Evolutionary conservation across 2,329 filamentous ascomycete species (phyloP).

Genomic region (Anisogramma anomala): DNA sequence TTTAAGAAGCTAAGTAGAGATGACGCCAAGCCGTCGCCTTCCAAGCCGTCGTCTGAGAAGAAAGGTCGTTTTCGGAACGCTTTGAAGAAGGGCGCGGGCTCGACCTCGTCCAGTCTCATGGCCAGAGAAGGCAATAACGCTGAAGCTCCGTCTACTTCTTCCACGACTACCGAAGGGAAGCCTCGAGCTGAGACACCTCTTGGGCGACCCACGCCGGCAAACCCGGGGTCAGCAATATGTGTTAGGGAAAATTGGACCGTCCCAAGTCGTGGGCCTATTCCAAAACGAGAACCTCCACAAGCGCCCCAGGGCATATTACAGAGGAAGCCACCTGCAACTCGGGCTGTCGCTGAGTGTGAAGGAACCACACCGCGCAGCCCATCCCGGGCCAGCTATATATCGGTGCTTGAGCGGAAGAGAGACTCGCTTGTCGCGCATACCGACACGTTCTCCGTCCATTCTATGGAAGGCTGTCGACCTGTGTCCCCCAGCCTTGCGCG

Average conservation of each 20-base stretch:
- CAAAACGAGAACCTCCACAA: constrained; percentile 25
- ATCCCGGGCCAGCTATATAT: constrained; percentile 38
- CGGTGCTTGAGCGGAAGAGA: constrained; percentile 38
- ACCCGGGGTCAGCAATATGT: constrained; percentile 15
- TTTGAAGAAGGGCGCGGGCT: constrained; percentile 37
- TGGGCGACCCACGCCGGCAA: constrained; percentile 8
- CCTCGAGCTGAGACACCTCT: background rate
- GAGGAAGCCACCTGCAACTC: constrained; percentile 27
- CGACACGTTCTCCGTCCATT: constrained; percentile 42
- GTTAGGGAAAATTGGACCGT: constrained; percentile 19
- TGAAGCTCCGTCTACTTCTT: constrained; percentile 5
- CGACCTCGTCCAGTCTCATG: constrained; percentile 37
- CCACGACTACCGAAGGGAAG: constrained; percentile 15
- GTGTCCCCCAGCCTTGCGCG: constrained; percentile 31
- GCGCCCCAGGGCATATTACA: constrained; percentile 25
- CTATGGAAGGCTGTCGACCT: constrained; percentile 31
- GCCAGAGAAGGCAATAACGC: constrained; percentile 25
- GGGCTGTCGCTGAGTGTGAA: constrained; percentile 24
- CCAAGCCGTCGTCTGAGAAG: constrained; percentile 28
- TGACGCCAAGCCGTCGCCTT: constrained; percentile 3
- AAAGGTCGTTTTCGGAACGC: constrained; percentile 37
- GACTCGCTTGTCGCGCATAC: constrained; percentile 46
- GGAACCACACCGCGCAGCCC: constrained; percentile 26
- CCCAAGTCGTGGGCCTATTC: constrained; percentile 23
- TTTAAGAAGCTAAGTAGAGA: constrained; percentile 22